phyloP scores from a whole-genome alignment of 768 basidiomycete species.

The Rhizopogon roseolus region DNA sequence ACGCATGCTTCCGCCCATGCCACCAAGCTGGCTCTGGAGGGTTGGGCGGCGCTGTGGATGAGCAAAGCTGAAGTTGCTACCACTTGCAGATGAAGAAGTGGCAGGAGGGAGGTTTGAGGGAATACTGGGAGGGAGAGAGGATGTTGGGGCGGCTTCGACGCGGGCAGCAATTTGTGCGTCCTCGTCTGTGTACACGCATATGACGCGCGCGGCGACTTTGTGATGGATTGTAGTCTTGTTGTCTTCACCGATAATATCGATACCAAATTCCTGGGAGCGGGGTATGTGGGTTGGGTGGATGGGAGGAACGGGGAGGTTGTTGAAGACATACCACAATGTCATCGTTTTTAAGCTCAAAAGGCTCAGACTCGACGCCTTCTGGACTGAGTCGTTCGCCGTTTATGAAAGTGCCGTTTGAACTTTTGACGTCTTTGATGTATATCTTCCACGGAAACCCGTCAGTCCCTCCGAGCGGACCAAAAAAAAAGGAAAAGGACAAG shows the following conservation, averaged over 20 bases:
- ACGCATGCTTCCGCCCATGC: constrained; percentile 68
- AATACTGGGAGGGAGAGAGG: constrained; percentile 14
- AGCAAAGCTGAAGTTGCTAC: constrained; percentile 38
- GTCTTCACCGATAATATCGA: constrained; percentile 98
- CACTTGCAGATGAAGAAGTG: constrained; percentile 21
- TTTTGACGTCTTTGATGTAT: constrained; percentile 97
- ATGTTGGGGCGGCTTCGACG: constrained; percentile 60
- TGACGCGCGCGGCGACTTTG: constrained; percentile 93
- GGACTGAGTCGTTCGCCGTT: constrained; percentile 89
- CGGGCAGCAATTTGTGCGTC: constrained; percentile 75
- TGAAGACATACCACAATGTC: constrained; percentile 81
- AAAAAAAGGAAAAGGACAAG: background rate
- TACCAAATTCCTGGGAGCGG: constrained; percentile 84
- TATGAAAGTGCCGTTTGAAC: constrained; percentile 97
- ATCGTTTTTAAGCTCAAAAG: constrained; percentile 90
- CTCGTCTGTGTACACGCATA: constrained; percentile 82
- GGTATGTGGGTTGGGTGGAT: constrained; percentile 4
- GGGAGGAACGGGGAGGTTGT: background rate
- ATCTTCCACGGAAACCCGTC: constrained; percentile 48
- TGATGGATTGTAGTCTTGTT: constrained; percentile 98
- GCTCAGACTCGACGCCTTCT: constrained; percentile 88
- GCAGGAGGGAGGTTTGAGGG: constrained; percentile 26
- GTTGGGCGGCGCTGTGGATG: constrained; percentile 50
- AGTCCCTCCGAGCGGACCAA: constrained; percentile 8
- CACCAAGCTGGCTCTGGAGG: constrained; percentile 65